Evolutionary conservation across 2,329 filamentous ascomycete genomes (phyloP).

Genomic region (Verticillium nubilum): DNA sequence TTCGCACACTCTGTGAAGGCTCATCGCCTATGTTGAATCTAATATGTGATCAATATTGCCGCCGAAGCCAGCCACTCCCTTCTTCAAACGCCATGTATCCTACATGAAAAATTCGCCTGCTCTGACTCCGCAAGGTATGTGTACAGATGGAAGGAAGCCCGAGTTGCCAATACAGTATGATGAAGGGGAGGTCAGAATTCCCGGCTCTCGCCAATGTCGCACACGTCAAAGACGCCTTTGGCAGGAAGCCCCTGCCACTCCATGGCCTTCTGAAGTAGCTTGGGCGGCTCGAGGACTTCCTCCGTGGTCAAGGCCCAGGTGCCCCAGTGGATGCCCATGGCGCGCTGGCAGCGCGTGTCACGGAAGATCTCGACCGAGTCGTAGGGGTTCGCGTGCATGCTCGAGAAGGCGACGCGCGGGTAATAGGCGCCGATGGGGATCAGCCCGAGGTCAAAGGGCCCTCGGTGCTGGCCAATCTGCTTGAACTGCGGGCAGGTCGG

Average conservation of each 20-base stretch:
- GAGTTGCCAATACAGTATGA: too few species aligned
- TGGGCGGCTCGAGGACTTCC: slow-evolving; percentile 78
- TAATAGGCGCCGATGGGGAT: slow-evolving; percentile 92
- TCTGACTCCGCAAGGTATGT: neutral
- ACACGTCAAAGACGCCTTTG: slow-evolving; percentile 72
- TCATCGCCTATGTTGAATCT: neutral
- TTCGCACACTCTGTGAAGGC: neutral
- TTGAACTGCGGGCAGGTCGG: slow-evolving; percentile 80
- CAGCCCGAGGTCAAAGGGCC: slow-evolving; percentile 84
- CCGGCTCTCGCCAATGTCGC: slow-evolving; percentile 76
- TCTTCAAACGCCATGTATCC: neutral
- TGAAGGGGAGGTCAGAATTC: slow-evolving; percentile 51
- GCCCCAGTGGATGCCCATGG: slow-evolving; percentile 90
- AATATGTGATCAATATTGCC: neutral
- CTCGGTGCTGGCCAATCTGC: slow-evolving; percentile 72
- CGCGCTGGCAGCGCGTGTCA: slow-evolving; percentile 72
- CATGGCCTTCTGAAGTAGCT: slow-evolving; percentile 66
- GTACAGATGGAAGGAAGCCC: neutral
- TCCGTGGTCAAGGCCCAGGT: slow-evolving; percentile 84
- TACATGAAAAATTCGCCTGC: neutral
- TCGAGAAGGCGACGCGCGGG: slow-evolving; percentile 66
- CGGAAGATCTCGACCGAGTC: slow-evolving; percentile 86
- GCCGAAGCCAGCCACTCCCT: neutral
- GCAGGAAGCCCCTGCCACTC: slow-evolving; percentile 61
- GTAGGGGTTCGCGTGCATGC: slow-evolving; percentile 80